A percentile compares a stretch with the other conserved stretches of the same genome.
These are phyloP conservation scores for Ricinus communis DNA, from an alignment of 345 rosid species.

Conservation along the genomic window DNA sequence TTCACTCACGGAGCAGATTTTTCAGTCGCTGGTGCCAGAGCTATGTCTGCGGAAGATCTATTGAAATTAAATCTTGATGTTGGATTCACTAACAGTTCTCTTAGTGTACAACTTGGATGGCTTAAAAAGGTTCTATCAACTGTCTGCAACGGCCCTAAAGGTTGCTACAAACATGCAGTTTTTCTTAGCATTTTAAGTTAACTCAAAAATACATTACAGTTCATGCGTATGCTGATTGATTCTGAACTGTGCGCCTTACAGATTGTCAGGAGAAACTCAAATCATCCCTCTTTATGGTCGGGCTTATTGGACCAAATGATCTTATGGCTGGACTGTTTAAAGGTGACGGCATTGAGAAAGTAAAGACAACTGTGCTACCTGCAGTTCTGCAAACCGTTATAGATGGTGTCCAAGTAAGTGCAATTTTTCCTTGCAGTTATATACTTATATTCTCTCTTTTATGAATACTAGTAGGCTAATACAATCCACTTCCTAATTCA, in stretches of 20 bases:
- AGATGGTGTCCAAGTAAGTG: neutral
- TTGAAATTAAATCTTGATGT: neutral
- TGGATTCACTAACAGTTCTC: neutral
- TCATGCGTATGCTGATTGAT: too few relatives aligned
- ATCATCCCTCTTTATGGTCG: conserved; percentile 11
- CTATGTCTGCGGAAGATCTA: neutral
- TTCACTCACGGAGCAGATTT: conserved; percentile 15
- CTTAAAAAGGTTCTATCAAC: neutral
- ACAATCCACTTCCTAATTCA: too few relatives aligned
- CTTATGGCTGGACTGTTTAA: neutral
- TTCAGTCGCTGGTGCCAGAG: conserved; percentile 7
- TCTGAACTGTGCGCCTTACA: too few relatives aligned
- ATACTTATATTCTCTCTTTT: neutral
- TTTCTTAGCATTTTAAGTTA: too few relatives aligned
- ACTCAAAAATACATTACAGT: too few relatives aligned
- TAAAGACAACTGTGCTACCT: neutral
- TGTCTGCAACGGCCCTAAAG: neutral
- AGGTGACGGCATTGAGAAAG: neutral
- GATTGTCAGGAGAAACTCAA: neutral
- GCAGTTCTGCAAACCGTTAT: neutral
- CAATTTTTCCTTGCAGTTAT: neutral
- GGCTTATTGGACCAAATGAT: conserved; percentile 8
- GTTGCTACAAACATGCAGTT: too few relatives aligned
- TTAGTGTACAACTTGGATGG: conserved; percentile 12
- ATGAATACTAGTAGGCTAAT: too few relatives aligned